Conservation (phyloP, 2,329 filamentous ascomycete species). For the Fusarium euwallaceae region DNA sequence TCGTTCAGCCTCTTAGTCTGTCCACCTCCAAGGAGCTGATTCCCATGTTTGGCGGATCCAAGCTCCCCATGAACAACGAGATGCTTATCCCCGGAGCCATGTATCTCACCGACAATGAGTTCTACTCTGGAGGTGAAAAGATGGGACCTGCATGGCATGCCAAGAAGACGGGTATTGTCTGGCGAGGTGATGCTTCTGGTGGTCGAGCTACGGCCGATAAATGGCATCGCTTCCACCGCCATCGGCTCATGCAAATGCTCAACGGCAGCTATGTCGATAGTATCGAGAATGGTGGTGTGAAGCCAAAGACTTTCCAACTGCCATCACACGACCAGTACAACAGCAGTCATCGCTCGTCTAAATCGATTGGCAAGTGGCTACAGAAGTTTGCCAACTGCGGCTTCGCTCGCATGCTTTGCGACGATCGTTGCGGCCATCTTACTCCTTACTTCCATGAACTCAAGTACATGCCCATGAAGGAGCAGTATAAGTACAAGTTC, state of each 20-base stretch:
- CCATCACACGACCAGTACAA: constrained; percentile 59
- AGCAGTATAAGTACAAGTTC: constrained; percentile 72
- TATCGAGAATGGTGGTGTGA: constrained; percentile 58
- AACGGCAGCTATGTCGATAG: constrained; percentile 70
- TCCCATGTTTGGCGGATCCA: constrained; percentile 73
- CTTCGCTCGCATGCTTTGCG: constrained; percentile 59
- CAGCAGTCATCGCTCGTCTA: constrained; percentile 51
- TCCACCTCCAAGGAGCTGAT: constrained; percentile 67
- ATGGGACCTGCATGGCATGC: constrained; percentile 70
- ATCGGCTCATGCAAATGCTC: constrained; percentile 77
- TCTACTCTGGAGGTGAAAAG: constrained; percentile 68
- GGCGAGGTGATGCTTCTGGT: constrained; percentile 76
- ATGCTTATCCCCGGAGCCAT: constrained; percentile 74
- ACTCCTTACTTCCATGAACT: constrained; percentile 52
- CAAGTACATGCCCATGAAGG: constrained; percentile 56
- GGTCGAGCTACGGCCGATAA: constrained; percentile 66
- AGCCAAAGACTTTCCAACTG: constrained; percentile 63
- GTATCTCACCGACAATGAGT: constrained; percentile 70
- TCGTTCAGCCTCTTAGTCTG: constrained; percentile 67
- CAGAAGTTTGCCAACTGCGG: constrained; percentile 56
- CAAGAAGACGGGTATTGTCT: constrained; percentile 69
- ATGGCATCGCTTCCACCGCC: constrained; percentile 79
- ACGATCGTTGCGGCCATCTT: constrained; percentile 56
- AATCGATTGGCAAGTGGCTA: constrained; percentile 58
- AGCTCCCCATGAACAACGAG: constrained; percentile 73